Percentiles rank a stretch among this genome's conserved stretches.
Conservation (phyloP, 345 rosid species). For the Streptanthus diversifolius region DNA sequence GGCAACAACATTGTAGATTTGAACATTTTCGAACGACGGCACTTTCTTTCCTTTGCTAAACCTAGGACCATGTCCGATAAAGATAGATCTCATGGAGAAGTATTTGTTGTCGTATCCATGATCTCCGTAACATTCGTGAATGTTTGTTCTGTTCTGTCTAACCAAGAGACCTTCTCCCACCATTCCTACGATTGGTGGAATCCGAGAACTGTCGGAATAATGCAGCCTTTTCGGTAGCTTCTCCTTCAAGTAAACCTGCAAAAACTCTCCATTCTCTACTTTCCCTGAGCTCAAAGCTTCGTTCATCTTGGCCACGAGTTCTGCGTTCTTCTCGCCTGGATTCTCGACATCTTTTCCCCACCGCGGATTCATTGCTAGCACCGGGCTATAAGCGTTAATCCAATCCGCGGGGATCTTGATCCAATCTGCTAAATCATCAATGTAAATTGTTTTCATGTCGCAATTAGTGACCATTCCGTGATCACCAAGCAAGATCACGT, state of each 20-base stretch:
- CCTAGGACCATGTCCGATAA: conserved; percentile 81
- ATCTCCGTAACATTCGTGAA: conserved; percentile 69
- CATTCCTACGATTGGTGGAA: conserved; percentile 74
- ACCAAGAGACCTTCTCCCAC: conserved; percentile 68
- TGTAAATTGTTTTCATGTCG: conserved; percentile 57
- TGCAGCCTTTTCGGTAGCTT: conserved; percentile 70
- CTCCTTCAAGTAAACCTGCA: conserved; percentile 74
- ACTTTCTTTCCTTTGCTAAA: conserved; percentile 72
- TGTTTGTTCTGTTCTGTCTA: conserved; percentile 50
- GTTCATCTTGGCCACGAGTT: conserved; percentile 70
- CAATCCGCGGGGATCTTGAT: conserved; percentile 57
- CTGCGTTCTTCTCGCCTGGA: conserved; percentile 20
- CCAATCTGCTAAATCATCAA: conserved; percentile 68
- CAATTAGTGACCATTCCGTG: conserved; percentile 96
- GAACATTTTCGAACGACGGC: conserved; percentile 84
- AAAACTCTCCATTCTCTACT: conserved; percentile 61
- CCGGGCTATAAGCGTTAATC: conserved; percentile 57
- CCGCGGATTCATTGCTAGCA: conserved; percentile 70
- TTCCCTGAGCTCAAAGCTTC: conserved; percentile 62
- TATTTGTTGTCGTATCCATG: conserved; percentile 81
- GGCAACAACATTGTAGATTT: conserved; percentile 71
- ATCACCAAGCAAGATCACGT: conserved; percentile 77
- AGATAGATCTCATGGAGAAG: conserved; percentile 95
- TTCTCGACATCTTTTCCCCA: conserved; percentile 31
- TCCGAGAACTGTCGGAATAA: conserved; percentile 60